Evolutionary conservation across 176 grass and related monocot genomes (phyloP), one percentile per base, ranked within the genome.

Genomic region (Rhynchospora pubera): DNA sequence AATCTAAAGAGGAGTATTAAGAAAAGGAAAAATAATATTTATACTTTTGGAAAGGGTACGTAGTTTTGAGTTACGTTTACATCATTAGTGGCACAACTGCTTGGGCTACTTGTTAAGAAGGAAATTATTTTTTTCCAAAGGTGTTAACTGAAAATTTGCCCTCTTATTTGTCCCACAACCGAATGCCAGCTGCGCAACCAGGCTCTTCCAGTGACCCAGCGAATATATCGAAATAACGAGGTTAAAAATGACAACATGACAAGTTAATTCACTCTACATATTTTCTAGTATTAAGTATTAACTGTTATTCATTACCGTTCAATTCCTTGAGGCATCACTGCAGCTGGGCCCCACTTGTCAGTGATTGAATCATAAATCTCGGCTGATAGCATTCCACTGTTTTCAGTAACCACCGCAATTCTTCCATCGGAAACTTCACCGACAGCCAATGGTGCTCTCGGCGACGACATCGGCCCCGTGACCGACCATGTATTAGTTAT

Each of bases 401-500:
- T 82, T n/a, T 82, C 79, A 47, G 44, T 82, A n/a, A 82, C 79
- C 11, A 61, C 79, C 26, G 66, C 79, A 30, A 82, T 65, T 82
- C 61, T 82, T 11, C 79, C 79, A 50, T 82, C 79, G 3, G 79
- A 66, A 51, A 50, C 28, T 82, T 91, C 89, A 3, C 94, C 88
- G 0, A 89, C 88, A 6, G 91, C 87, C 86, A 97, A 87, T 81
- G 93, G 93, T 9, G 87, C 85, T 5, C 90, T 42, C 0, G 89
- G 50, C 5, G 80, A 87, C 11, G 73, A 65, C 88, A 97, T 91
- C 52, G 50, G 6, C 3, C 62, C 42, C 11, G 82, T 84, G 57
- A 24, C 14, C 22, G 66, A 83, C 92, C 92, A 94, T 23, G 85
- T 85, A 88, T 94, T 94, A 30, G 75, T 84, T 78, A 88, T 85